phyloP scores from a whole-genome alignment of 495 filamentous ascomycete genomes.

The Lasiosphaeria miniovina region DNA sequence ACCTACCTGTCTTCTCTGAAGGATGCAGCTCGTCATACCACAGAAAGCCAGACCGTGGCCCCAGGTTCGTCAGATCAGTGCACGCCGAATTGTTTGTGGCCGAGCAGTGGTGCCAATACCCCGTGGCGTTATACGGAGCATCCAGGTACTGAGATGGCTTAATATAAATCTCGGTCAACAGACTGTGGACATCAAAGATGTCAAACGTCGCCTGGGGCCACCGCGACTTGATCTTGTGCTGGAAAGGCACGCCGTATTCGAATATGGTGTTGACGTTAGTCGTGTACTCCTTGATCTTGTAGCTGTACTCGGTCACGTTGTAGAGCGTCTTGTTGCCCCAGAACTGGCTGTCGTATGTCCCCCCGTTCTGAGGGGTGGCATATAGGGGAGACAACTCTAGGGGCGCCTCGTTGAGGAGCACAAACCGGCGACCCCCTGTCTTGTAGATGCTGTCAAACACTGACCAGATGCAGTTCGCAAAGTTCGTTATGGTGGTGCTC shows the following conservation, averaged over 20 bases:
- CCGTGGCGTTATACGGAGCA: conserved; percentile 60
- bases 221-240: conserved; percentile 47
- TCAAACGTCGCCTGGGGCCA: conserved; percentile 61
- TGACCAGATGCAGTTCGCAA: conserved; percentile 61
- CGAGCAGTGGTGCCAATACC: conserved; percentile 52
- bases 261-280: conserved; percentile 60
- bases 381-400: conserved; percentile 62
- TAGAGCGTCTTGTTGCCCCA: conserved; percentile 55
- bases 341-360: conserved; percentile 49
- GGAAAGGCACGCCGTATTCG: conserved; percentile 57
- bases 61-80: conserved; percentile 28
- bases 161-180: conserved; percentile 62
- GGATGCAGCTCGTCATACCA: conserved; percentile 68
- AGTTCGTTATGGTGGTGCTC: conserved; percentile 58
- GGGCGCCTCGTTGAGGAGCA: conserved; percentile 63
- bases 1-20: conserved; percentile 52
- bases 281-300: conserved; percentile 62
- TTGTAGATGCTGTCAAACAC: conserved; percentile 58
- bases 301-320: conserved; percentile 44
- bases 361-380: conserved; percentile 47
- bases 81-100: conserved; percentile 27
- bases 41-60: conserved; percentile 39
- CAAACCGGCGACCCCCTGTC: conserved; percentile 64
- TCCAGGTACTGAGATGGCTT: conserved; percentile 58
- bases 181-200: conserved; percentile 60